A percentile compares a stretch with the other conserved stretches of the same genome.
These are phyloP conservation scores for Picea mariana DNA, from an alignment of 83 land plant genomes.

Conservation along the genomic window DNA sequence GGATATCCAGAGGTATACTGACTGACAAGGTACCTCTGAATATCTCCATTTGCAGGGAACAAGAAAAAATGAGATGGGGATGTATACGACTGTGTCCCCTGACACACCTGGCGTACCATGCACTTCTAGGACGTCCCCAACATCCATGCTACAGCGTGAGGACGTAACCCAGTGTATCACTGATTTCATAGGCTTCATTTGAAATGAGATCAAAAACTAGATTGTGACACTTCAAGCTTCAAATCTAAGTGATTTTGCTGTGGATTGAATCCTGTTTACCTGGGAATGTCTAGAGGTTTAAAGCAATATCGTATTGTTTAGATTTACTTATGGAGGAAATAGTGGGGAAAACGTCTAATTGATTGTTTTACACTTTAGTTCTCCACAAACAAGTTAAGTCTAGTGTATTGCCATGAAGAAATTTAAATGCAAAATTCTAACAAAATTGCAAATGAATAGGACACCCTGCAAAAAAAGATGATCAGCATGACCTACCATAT, in stretches of 20 bases:
- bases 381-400: neutral
- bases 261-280: neutral
- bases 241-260: neutral
- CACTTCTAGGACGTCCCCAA: no score
- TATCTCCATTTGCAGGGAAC: no score
- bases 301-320: neutral
- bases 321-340: neutral
- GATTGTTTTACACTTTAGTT: neutral
- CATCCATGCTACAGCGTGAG: no score
- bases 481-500: slow-evolving; percentile 46
- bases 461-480: neutral
- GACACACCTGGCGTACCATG: no score
- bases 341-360: neutral
- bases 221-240: neutral
- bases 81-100: no score
- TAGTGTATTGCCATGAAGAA: neutral
- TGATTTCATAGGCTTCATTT: neutral
- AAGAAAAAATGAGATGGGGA: no score
- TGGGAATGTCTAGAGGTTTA: slow-evolving; percentile 2
- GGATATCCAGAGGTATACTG: no score
- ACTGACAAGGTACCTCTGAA: no score
- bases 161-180: no score
- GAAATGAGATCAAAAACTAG: neutral
- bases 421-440: neutral
- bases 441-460: neutral